phyloP scores from a whole-genome alignment of 768 basidiomycete genomes.

The Phaeotremella fagi region DNA sequence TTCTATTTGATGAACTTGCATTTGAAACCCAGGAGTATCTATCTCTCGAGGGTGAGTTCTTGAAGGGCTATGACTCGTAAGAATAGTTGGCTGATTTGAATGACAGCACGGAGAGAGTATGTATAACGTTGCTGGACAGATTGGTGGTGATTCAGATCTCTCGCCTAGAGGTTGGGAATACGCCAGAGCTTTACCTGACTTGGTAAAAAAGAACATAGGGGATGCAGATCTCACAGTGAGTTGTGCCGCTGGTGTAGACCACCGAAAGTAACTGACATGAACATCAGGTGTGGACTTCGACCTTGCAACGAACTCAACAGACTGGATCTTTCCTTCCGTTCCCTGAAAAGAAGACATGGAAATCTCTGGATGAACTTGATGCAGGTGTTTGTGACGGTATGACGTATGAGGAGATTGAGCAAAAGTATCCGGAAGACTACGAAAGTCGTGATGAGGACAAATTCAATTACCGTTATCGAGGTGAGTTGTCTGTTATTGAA shows the following conservation, averaged over 20 bases:
- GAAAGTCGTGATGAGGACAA: slow-evolving; percentile 98
- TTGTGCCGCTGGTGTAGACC: slow-evolving; percentile 2
- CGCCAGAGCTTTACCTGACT: slow-evolving; percentile 72
- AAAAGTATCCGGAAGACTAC: slow-evolving; percentile 94
- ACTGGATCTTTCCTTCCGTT: slow-evolving; percentile 78
- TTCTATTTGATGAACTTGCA: slow-evolving; percentile 99
- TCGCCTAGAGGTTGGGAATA: slow-evolving; percentile 82
- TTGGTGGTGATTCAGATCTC: slow-evolving; percentile 91
- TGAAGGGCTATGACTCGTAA: too few species aligned
- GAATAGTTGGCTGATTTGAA: slow-evolving; percentile 4
- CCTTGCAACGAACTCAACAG: slow-evolving; percentile 83
- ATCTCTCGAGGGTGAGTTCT: slow-evolving; percentile 78
- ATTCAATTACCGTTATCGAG: slow-evolving; percentile 97
- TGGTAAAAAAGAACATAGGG: slow-evolving; percentile 87
- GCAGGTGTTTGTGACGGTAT: slow-evolving; percentile 99
- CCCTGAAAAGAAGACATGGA: slow-evolving; percentile 94
- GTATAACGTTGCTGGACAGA: slow-evolving; percentile 92
- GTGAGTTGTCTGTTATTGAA: background rate
- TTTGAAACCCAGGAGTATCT: slow-evolving; percentile 92
- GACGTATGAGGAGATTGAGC: slow-evolving; percentile 99
- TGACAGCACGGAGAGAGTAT: slow-evolving; percentile 92
- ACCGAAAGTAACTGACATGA: background rate
- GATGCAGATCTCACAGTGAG: slow-evolving; percentile 76
- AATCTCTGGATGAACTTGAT: slow-evolving; percentile 94
- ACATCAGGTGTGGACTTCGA: slow-evolving; percentile 94